These are phyloP conservation scores for Fusarium incarnatum DNA, from an alignment of 2,329 filamentous ascomycete species.

Conservation along the genomic window DNA sequence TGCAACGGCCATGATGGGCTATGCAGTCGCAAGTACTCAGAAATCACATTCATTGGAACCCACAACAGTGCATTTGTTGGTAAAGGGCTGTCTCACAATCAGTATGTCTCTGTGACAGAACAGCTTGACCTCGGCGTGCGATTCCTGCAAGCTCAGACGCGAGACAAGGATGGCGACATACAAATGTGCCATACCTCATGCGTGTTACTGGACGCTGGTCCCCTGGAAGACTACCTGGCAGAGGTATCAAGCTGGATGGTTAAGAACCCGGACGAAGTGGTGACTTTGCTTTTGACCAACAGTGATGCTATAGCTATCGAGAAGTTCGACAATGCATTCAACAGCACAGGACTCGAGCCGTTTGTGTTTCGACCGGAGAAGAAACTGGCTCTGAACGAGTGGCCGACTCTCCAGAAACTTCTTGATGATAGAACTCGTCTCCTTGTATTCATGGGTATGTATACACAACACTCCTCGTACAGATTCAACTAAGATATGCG, in stretches of 20 bases:
- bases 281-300: constrained; percentile 73
- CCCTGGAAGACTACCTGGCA: constrained; percentile 65
- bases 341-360: constrained; percentile 64
- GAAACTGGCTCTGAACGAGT: constrained; percentile 58
- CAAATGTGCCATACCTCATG: constrained; percentile 75
- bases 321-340: constrained; percentile 67
- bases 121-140: constrained; percentile 73
- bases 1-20: constrained; percentile 70
- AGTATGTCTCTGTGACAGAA: constrained; percentile 66
- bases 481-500: constrained; percentile 24
- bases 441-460: constrained; percentile 75
- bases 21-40: constrained; percentile 68
- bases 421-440: constrained; percentile 73
- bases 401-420: constrained; percentile 78
- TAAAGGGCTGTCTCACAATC: constrained; percentile 65
- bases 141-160: constrained; percentile 73
- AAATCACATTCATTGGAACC: constrained; percentile 70
- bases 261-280: constrained; percentile 68
- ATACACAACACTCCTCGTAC: neutral
- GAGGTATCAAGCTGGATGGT: constrained; percentile 72
- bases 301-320: constrained; percentile 66
- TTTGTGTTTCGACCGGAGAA: constrained; percentile 66
- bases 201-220: constrained; percentile 67
- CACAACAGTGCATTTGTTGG: constrained; percentile 76
- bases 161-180: constrained; percentile 62